Base-by-base conservation (phyloP, 371 early-diverging fungal species). In the Mucor velutinosus region DNA sequence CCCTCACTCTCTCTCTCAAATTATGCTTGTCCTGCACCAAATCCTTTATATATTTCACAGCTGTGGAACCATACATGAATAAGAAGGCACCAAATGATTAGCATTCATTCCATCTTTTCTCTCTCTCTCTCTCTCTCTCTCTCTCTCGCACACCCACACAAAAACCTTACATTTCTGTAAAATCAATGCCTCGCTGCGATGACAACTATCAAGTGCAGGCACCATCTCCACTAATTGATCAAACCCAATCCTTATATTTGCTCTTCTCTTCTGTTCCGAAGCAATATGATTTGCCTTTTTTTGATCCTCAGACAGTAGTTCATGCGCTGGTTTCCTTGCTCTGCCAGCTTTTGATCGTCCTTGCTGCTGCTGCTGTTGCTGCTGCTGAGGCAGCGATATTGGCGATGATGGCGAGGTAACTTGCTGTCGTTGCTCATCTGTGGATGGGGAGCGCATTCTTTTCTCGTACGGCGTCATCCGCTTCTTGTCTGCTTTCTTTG, bases 231-330 rank as follows among this genome's bases (percentile, higher is more conserved):
- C 86, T 47, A 95, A 86, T 75, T 90, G 86, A 69, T 90, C 91
- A 79, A 94, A 93, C 14, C 94, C 93, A 35, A 80, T 74, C 33
- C 91, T 83, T 69, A 95, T 95, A 67, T 91, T 92, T 32, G 90
- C 88, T 29, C 96, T 79, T 65, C 96, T 89, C 72, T 93, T 92
- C 76, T 95, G 93, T 74, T 95, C 96, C 17, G 91, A 91, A 2
- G 92, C 93, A 70, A 97, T 96, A 75, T 97, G 97, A 78, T 96
- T 97, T 8, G 93, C 90, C 53, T 93, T 88, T 75, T 96, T 96
- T 70, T 96, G 93, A 11, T 88, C 88, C 65, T 93, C 94, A 1
- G 95, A 92, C 66, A 96, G 76, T 10, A 94, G 84, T 74, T 94
- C 92, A 62, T 76, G 76, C 15, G 74, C 66, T 33, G 70, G 64